Conservation (phyloP, 331 rosid species). For the Ulmus americana region DNA sequence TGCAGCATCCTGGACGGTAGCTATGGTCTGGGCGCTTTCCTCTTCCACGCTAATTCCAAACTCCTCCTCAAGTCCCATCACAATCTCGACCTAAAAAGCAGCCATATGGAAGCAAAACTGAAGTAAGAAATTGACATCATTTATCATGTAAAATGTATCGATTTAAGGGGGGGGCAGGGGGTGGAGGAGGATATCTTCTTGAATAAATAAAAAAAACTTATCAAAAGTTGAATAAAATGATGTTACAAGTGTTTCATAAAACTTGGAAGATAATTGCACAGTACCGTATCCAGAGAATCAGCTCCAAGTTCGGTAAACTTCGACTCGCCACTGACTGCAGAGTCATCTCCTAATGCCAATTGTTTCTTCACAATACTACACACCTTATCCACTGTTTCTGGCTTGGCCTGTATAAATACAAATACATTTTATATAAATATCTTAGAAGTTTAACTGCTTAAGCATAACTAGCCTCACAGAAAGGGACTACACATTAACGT, state of each 20-base stretch:
- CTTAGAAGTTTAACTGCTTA: background rate
- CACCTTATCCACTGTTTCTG: slow-evolving; percentile 65
- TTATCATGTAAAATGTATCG: too few relatives aligned
- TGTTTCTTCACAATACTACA: slow-evolving; percentile 60
- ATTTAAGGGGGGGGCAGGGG: too few relatives aligned
- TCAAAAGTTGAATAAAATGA: too few relatives aligned
- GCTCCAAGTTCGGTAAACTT: slow-evolving; percentile 72
- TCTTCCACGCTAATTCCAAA: slow-evolving; percentile 60
- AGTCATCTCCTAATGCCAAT: slow-evolving; percentile 50
- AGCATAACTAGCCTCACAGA: background rate
- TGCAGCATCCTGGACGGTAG: slow-evolving; percentile 67
- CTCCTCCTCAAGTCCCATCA: slow-evolving; percentile 72
- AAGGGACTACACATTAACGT: background rate
- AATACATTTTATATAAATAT: background rate
- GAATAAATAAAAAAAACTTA: too few relatives aligned
- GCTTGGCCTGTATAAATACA: slow-evolving; percentile 53
- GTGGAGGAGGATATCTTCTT: too few relatives aligned
- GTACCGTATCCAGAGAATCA: slow-evolving; percentile 93
- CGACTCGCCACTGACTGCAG: slow-evolving; percentile 48
- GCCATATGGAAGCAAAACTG: background rate
- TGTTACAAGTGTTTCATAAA: too few relatives aligned
- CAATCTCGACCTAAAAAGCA: slow-evolving; percentile 50
- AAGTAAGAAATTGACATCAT: background rate
- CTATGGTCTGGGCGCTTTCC: slow-evolving; percentile 55
- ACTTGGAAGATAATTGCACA: background rate